phyloP scores from a whole-genome alignment of 2,329 filamentous ascomycete species.

The Penicillium sp. region DNA sequence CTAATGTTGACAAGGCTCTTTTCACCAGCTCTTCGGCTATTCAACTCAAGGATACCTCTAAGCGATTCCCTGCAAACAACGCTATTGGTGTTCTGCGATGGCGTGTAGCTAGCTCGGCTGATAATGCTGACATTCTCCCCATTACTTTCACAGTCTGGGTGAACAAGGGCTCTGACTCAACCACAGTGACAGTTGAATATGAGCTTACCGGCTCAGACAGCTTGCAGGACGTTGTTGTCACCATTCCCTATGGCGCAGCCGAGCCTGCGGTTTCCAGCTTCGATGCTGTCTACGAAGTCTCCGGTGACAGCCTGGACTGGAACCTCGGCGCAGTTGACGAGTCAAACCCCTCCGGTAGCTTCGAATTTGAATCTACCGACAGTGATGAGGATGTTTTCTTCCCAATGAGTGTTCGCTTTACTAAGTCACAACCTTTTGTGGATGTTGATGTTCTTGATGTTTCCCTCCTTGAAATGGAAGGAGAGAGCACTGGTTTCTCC shows the following conservation, averaged over 20 bases:
- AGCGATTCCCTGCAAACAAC: constrained; percentile 94
- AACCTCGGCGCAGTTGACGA: constrained; percentile 84
- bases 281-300: constrained; percentile 91
- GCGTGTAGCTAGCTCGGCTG: constrained; percentile 77
- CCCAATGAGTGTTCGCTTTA: constrained; percentile 92
- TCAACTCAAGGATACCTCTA: constrained; percentile 84
- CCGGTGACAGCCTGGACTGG: constrained; percentile 93
- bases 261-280: constrained; percentile 92
- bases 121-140: constrained; percentile 79
- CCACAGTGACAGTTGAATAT: constrained; percentile 92
- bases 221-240: constrained; percentile 81
- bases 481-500: constrained; percentile 48
- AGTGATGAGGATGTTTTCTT: constrained; percentile 94
- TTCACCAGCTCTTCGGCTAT: constrained; percentile 84
- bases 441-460: constrained; percentile 77
- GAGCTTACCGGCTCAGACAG: constrained; percentile 81
- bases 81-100: constrained; percentile 90
- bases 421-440: constrained; percentile 82
- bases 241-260: constrained; percentile 81
- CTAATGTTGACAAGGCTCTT: constrained; percentile 87
- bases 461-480: constrained; percentile 50
- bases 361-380: constrained; percentile 92
- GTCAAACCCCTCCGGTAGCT: constrained; percentile 80
- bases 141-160: constrained; percentile 99
- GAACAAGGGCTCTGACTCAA: constrained; percentile 81